Evolutionary conservation across 208 protist genomes (phyloP).

Genomic region (Borovskyia barvae): DNA sequence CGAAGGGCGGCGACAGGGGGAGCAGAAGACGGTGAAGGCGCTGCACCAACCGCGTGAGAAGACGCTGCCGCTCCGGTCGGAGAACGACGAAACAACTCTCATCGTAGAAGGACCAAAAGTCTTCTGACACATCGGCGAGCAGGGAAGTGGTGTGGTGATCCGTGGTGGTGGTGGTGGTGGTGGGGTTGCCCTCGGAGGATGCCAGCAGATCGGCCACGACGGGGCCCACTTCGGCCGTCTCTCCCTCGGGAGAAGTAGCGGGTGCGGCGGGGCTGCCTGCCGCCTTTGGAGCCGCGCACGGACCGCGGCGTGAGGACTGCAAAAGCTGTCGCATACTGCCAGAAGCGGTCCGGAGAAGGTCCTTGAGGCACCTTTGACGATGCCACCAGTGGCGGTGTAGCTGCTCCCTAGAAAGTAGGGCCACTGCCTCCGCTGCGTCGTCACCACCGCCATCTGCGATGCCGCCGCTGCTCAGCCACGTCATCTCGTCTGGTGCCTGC

Average conservation of each 20-base stretch:
- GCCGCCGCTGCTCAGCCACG: slow-evolving; percentile 12
- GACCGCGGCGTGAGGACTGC: too few species aligned
- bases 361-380: too few species aligned
- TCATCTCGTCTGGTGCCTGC: slow-evolving; percentile 12
- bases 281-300: too few species aligned
- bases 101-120: slow-evolving; percentile 57
- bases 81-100: slow-evolving; percentile 63
- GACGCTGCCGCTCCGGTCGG: slow-evolving; percentile 42
- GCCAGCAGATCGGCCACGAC: too few species aligned
- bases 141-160: too few species aligned
- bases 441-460: neutral
- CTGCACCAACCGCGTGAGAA: slow-evolving; percentile 36
- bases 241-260: too few species aligned
- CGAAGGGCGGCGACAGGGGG: neutral
- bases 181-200: too few species aligned
- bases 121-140: slow-evolving; percentile 11
- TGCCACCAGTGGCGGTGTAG: slow-evolving; percentile 2
- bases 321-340: too few species aligned
- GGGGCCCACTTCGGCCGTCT: too few species aligned
- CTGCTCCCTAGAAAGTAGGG: neutral
- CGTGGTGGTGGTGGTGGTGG: too few species aligned
- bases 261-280: too few species aligned
- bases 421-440: neutral
- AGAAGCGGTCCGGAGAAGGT: too few species aligned
- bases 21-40: slow-evolving; percentile 29